Base-by-base conservation (phyloP, 2,329 filamentous ascomycete species). In the Botrytis galanthina region DNA sequence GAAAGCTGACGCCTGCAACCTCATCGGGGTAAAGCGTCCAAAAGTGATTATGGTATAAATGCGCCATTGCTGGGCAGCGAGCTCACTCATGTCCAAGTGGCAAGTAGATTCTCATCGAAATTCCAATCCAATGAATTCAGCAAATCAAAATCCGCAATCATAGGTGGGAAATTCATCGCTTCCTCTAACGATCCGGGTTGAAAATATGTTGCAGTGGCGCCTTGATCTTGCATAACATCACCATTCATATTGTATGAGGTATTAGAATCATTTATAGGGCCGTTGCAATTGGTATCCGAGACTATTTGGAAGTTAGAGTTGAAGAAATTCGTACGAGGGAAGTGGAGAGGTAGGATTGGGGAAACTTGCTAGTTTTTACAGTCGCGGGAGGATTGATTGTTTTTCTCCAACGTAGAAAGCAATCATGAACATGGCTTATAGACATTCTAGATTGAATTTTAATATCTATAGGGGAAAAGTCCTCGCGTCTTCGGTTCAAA, bases 381-480 rank as follows among this genome's bases (percentile, higher is more conserved):
- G 35, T 59, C 9, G 71, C 42, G 3, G 71, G 70, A 29, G 71
- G 60, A 32, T 62, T 64, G 8, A 74, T 63, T 5, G 64, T 63
- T 32, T 89, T 87, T 74, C 89, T 85, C 90, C 90, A 92, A 72
- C 89, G 85, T 89, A 89, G 91, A 32, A 91, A 88, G 29, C 88
- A 89, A 80, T 92, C 90, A 78, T 88, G 91, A 1, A 92, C 86
- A 22, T 91, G 84, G 57, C 88, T 90, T 84, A 92, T 89, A 77
- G 89, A 91, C 86, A 91, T 91, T 22, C 90, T 85, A 74, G 88
- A 90, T 44, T 89, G 86, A 44, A 92, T 88, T 76, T 88, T 90
- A n/a, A 92, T 83, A 75, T 89, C 86, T 46, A 92, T 81, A 72
- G 86, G 83, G 22, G 81, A 77, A 66, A 81, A 64, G 51, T 77